Evolutionary conservation across 768 basidiomycete genomes (phyloP), one percentile per base, ranked within the genome.

Genomic region (Cystoderma amianthinum): DNA sequence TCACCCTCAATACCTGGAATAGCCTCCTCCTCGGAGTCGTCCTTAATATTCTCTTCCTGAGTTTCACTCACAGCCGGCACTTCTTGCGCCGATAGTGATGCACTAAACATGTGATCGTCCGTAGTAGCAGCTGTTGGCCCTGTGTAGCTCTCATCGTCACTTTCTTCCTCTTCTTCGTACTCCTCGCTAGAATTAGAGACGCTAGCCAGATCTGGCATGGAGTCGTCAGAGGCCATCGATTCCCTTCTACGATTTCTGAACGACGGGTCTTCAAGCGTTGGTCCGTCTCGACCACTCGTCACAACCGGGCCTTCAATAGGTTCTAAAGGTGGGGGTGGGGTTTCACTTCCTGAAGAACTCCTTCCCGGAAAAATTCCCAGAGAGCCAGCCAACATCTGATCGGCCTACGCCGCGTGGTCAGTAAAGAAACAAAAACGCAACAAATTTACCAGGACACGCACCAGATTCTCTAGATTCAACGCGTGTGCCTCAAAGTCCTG

Each of bases 151-250:
- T 43, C 48, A 10, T 50, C 51, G 18, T 44, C 49, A 10, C 46
- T 49, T 12, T 51, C 52, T 21, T 35, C 47, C 19, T 46, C 44
- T 2, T 42, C 48, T 4, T 40, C 39, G 19, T 59, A 52, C 36
- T 55, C 61, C 21, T 65, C 64, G 33, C 62, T 65, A 21, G 53
- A 59, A 21, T 58, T 59, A 22, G 64, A 67, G 5, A 66, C 58
- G 38, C 49, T 57, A 38, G 58, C 64, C 41, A 61, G 59, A 32
- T 28, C 58, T 25, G 59, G 71, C 59, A 67, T 76, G 44, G 61
- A 59, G 25, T 49, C 51, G 20, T 52, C 48, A n/a, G n/a, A n/a
- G n/a, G 30, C 44, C 56, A 19, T 54, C 48, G 17, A 51, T 48
- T 23, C 48, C 47, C 2, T 38, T 45, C 18, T 18, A 23, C 24